Conservation (phyloP, 176 grass and related monocot genomes). For the Aegilops bicornis region DNA sequence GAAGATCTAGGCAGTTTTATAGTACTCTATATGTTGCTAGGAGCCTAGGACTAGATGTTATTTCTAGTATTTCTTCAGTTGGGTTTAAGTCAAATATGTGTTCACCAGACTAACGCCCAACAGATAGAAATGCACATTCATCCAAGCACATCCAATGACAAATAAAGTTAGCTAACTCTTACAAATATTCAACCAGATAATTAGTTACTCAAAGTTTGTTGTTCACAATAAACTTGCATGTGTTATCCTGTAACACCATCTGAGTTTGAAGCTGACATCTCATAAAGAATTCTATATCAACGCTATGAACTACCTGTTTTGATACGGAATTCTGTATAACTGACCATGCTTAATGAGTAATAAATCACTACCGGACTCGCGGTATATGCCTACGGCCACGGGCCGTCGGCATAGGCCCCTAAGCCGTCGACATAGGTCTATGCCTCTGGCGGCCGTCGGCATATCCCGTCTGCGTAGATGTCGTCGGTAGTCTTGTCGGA, state of each 20-base stretch:
- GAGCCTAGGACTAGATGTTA: not conserved
- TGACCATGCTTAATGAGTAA: too few species aligned
- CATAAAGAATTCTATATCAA: not conserved
- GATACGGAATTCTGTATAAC: too few species aligned
- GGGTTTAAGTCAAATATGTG: not conserved
- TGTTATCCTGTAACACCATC: not conserved
- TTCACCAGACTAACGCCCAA: not conserved
- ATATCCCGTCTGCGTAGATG: too few species aligned
- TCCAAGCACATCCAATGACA: not conserved
- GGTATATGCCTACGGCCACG: too few species aligned
- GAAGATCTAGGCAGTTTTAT: too few species aligned
- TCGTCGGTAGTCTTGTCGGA: too few species aligned
- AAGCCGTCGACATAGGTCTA: too few species aligned
- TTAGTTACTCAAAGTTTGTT: not conserved
- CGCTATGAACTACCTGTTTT: not conserved
- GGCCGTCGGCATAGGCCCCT: too few species aligned
- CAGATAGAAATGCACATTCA: not conserved
- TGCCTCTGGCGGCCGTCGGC: too few species aligned
- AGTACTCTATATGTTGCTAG: not conserved
- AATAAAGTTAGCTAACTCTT: not conserved
- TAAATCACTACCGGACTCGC: too few species aligned
- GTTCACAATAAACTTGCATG: not conserved
- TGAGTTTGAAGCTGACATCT: not conserved
- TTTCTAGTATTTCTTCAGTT: not conserved
- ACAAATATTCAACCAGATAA: not conserved